These are phyloP conservation scores for Mallotus nudiflorus DNA, from an alignment of 345 rosid species.

Conservation along the genomic window DNA sequence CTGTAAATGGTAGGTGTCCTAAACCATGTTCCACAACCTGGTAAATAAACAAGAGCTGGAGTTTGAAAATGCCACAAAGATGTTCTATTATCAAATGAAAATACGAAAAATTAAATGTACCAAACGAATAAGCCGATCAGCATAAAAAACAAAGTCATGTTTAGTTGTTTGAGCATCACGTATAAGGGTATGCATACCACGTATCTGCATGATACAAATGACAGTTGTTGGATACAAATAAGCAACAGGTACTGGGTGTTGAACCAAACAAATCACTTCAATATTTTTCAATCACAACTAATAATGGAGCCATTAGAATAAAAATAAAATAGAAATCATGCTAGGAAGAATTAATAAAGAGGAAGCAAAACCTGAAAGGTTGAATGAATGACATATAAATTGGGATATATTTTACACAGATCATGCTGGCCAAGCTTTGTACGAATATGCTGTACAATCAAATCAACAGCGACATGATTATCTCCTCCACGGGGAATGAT, in stretches of 20 bases:
- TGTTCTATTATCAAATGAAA: background rate
- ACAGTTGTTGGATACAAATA: slow-evolving; percentile 6
- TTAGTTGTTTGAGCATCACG: slow-evolving; percentile 93
- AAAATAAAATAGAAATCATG: background rate
- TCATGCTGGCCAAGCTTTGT: slow-evolving; percentile 98
- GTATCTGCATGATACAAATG: slow-evolving; percentile 57
- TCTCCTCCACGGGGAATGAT: slow-evolving; percentile 99
- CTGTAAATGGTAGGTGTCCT: slow-evolving; percentile 97
- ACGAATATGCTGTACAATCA: slow-evolving; percentile 96
- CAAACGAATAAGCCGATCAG: slow-evolving; percentile 97
- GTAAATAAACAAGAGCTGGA: slow-evolving; percentile 20
- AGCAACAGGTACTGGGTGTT: background rate
- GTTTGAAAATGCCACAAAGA: background rate
- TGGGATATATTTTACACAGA: slow-evolving; percentile 97
- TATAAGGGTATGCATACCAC: slow-evolving; percentile 99
- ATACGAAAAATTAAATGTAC: slow-evolving; percentile 41
- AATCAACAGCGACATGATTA: slow-evolving; percentile 95
- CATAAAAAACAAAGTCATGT: slow-evolving; percentile 93
- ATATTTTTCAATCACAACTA: background rate
- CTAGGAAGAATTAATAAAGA: slow-evolving; percentile 6
- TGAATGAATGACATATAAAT: slow-evolving; percentile 87
- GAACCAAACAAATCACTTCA: background rate
- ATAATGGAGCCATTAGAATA: background rate
- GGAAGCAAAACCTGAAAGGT: slow-evolving; percentile 80
- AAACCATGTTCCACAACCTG: slow-evolving; percentile 99